Base-by-base conservation (phyloP, 495 filamentous ascomycete species). In the Neurospora pannonica region DNA sequence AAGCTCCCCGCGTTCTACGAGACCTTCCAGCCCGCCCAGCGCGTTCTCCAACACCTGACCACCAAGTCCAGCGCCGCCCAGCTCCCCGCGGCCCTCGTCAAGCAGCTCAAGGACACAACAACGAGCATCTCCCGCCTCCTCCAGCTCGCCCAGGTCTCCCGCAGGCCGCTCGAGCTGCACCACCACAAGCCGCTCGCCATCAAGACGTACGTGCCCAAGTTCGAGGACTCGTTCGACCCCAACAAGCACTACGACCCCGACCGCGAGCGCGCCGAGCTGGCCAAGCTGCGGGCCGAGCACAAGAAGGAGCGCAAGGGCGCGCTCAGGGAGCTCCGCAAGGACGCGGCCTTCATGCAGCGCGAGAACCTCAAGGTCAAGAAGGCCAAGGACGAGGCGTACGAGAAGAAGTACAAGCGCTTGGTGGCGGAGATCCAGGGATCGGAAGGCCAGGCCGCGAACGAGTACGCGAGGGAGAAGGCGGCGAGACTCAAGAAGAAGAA, bases 291-390 rank as follows among this genome's bases (percentile, higher is more conserved):
- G 83, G 90, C 90, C 69, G 95, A 99, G 84, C 90, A 93, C 88
- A 97, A 97, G 89, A 89, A 91, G 78, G 96, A 99, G 87, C 87
- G 88, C 81, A 99, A 99, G 89, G 96, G 94, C 15, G 96, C 96
- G 31, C 88, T 98, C 86, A 88, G 96, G 75, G 96, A 98, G 83
- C 85, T 99, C 78, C 87, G 96, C 79, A 98, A 97, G 86, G 96
- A 98, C 80, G 92, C 93, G 62, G 91, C 90, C 79, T 98, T 98
- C 79, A 88, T 98, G 82, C 93, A 94, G 40, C 87, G 94, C 76
- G 94, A 98, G 87, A 90, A 92, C 81, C 84, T 99, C 79, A 86
- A 88, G 81, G 88, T 97, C 85, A 97, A 98, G 90, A 97, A 93
- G 88, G 93, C 92, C 84, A 89, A 87, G 84, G 95, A 97, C 84